These are phyloP conservation scores for Hygrophoropsis aurantiaca DNA, from an alignment of 768 basidiomycete genomes.

Conservation along the genomic window DNA sequence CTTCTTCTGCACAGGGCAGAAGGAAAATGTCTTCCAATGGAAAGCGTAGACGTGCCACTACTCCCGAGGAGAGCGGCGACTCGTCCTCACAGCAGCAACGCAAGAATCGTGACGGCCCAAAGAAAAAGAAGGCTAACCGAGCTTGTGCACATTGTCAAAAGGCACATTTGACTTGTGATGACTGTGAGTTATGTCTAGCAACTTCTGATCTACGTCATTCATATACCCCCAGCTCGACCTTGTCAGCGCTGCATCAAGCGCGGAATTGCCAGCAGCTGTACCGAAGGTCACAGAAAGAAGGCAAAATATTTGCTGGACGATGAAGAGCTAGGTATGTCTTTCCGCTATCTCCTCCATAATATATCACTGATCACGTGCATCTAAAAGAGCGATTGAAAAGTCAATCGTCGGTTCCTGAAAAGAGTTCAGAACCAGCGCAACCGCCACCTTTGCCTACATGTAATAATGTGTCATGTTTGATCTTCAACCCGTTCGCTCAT, in stretches of 20 bases:
- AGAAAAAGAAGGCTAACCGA: constrained; percentile 93
- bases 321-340: constrained; percentile 77
- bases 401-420: constrained; percentile 21
- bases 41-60: constrained; percentile 65
- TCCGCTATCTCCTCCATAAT: constrained; percentile 1
- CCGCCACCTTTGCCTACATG: constrained; percentile 27
- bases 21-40: constrained; percentile 40
- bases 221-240: constrained; percentile 70
- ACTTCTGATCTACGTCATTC: constrained; percentile 12
- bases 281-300: constrained; percentile 95
- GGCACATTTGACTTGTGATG: constrained; percentile 98
- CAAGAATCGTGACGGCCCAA: constrained; percentile 72
- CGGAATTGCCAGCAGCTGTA: constrained; percentile 83
- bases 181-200: constrained; percentile 59
- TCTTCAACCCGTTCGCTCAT: constrained; percentile 8
- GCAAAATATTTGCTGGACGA: constrained; percentile 96
- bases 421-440: constrained; percentile 29
- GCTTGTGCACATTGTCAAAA: constrained; percentile 97
- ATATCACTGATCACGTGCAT: constrained; percentile 24
- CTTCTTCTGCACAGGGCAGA: constrained; percentile 19
- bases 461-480: constrained; percentile 18
- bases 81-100: constrained; percentile 41
- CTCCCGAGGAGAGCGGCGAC: constrained; percentile 57
- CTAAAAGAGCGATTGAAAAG: constrained; percentile 41
- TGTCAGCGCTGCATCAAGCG: constrained; percentile 96